Evolutionary conservation across 805 yeast species (phyloP).

Genomic region (Monosporozyma yasuniensis): DNA sequence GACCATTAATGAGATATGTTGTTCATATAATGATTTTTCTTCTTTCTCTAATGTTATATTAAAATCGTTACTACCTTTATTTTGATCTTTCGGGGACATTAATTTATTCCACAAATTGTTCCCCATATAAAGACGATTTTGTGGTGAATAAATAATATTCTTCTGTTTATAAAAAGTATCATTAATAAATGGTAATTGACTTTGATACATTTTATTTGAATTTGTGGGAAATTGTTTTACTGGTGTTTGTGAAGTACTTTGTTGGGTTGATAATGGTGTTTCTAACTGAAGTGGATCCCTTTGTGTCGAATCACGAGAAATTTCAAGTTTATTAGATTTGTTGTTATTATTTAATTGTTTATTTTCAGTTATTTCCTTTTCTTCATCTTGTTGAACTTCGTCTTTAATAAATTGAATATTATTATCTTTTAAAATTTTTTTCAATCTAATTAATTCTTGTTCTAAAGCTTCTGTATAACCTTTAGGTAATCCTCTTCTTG

Average conservation of each 20-base stretch:
- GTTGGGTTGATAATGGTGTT: background rate
- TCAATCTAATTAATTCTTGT: conserved; percentile 49
- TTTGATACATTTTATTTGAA: background rate
- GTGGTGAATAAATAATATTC: conserved; percentile 8
- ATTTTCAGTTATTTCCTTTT: background rate
- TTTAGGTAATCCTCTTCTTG: conserved; percentile 70
- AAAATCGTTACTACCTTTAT: background rate
- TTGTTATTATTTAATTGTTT: no score
- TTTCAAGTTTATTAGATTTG: no score
- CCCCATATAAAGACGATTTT: conserved; percentile 13
- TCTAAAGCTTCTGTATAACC: conserved; percentile 76
- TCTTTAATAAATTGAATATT: background rate
- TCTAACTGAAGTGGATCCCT: background rate
- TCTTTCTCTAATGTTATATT: background rate
- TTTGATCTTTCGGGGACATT: background rate
- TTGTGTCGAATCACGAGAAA: background rate
- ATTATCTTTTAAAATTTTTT: conserved; percentile 30
- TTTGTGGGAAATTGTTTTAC: background rate
- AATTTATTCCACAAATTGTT: conserved; percentile 21
- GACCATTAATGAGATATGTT: conserved; percentile 4
- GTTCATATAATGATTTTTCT: conserved; percentile 5
- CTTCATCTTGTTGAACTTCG: no score
- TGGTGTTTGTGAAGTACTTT: background rate
- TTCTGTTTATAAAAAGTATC: conserved; percentile 21
- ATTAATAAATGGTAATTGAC: conserved; percentile 12